Evolutionary conservation across 2,329 filamentous ascomycete species (phyloP).

Genomic region (Stagonosporopsis chrysanthemi): DNA sequence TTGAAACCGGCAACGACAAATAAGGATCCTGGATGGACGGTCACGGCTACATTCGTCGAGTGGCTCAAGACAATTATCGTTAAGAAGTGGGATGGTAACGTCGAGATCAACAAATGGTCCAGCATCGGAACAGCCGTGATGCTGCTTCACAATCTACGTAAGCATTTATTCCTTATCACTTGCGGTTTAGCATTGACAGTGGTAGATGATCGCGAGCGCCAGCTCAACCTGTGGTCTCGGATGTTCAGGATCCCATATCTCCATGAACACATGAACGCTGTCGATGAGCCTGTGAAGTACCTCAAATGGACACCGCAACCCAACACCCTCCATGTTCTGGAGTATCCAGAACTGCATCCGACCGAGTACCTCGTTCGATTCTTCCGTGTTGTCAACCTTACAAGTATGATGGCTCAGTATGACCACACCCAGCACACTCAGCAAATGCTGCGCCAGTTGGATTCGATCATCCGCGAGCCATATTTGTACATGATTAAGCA

Average conservation of each 20-base stretch:
- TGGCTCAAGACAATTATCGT: constrained; percentile 79
- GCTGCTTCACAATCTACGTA: constrained; percentile 75
- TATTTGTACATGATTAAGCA: constrained; percentile 38
- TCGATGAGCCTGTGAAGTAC: constrained; percentile 72
- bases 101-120: constrained; percentile 72
- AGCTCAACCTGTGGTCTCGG: constrained; percentile 61
- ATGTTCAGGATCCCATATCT: constrained; percentile 80
- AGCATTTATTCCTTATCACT: not conserved
- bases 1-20: constrained; percentile 21
- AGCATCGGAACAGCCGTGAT: constrained; percentile 79
- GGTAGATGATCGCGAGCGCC: constrained; percentile 30
- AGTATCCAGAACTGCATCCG: constrained; percentile 82
- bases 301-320: constrained; percentile 71
- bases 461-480: constrained; percentile 32
- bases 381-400: constrained; percentile 88
- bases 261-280: constrained; percentile 75
- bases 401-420: constrained; percentile 81
- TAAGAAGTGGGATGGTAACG: constrained; percentile 79
- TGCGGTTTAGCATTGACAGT: constrained; percentile 21
- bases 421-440: constrained; percentile 56
- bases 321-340: constrained; percentile 75
- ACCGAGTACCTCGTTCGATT: constrained; percentile 77
- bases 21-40: constrained; percentile 47
- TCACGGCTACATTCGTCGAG: constrained; percentile 60
- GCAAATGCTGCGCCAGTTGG: constrained; percentile 39